phyloP scores from a whole-genome alignment of 2,329 filamentous ascomycete species.

The Cladophialophora psammophila region DNA sequence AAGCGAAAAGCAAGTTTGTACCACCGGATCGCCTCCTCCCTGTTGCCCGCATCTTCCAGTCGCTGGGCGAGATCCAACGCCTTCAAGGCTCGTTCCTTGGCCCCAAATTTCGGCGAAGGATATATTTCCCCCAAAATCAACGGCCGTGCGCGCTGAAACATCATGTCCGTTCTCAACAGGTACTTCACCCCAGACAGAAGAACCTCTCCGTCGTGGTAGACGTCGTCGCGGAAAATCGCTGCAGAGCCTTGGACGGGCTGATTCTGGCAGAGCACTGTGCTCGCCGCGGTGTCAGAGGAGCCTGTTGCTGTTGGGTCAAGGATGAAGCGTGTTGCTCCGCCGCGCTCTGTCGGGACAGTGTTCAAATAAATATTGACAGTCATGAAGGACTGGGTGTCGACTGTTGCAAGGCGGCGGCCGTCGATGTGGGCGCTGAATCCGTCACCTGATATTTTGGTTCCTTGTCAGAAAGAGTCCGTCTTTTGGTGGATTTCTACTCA shows the following conservation, averaged over 20 bases:
- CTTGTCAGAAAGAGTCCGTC: neutral
- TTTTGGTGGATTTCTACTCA: neutral
- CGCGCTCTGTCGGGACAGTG: neutral
- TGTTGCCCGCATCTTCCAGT: neutral
- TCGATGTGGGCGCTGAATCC: conserved; percentile 6
- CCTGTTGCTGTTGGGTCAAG: neutral
- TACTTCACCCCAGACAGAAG: neutral
- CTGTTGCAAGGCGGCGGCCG: conserved; percentile 2
- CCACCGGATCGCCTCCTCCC: neutral
- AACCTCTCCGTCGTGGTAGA: neutral
- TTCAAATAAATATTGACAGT: conserved; percentile 6
- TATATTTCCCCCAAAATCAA: neutral
- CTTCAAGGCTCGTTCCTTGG: neutral
- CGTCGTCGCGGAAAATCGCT: conserved; percentile 2
- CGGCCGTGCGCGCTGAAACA: neutral
- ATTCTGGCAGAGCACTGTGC: neutral
- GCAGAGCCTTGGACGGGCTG: neutral
- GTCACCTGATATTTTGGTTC: neutral
- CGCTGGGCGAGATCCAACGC: conserved; percentile 4
- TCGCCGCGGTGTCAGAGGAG: neutral
- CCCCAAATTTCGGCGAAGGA: neutral
- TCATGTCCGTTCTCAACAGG: neutral
- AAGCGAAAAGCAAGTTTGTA: conserved; percentile 1
- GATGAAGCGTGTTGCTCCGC: conserved; percentile 4
- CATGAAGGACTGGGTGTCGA: conserved; percentile 3